A percentile compares a stretch with the other conserved stretches of the same genome.
Evolutionary conservation across 768 basidiomycete genomes (phyloP).

Genomic region (Lentinula sp.): DNA sequence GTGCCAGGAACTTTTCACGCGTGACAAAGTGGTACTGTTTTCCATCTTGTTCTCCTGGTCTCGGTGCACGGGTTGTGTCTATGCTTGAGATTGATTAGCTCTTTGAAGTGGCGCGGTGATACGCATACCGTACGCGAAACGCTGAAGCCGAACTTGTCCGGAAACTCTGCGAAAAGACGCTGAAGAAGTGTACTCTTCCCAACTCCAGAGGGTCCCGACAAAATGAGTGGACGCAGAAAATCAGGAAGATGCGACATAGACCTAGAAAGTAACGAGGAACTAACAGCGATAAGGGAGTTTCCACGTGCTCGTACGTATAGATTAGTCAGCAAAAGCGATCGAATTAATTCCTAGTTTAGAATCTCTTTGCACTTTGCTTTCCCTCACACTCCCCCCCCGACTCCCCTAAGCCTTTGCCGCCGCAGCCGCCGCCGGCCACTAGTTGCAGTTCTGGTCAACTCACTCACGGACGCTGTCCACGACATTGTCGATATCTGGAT

Average conservation of each 20-base stretch:
- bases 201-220: conserved; percentile 90
- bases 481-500: not conserved
- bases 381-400: not conserved
- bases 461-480: not conserved
- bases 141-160: conserved; percentile 86
- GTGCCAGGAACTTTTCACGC: conserved; percentile 60
- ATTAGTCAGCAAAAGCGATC: not conserved
- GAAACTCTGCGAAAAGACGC: conserved; percentile 74
- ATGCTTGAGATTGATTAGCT: conserved; percentile 9
- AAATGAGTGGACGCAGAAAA: conserved; percentile 70
- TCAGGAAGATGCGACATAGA: conserved; percentile 21
- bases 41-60: conserved; percentile 78
- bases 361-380: not conserved
- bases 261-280: not conserved
- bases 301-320: not conserved
- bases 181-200: conserved; percentile 90
- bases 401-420: not conserved
- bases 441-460: conserved; percentile 7
- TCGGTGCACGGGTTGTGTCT: conserved; percentile 88
- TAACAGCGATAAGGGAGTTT: not conserved
- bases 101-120: not conserved
- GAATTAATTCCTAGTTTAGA: not conserved
- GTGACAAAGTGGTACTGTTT: conserved; percentile 84
- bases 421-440: conserved; percentile 3
- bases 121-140: conserved; percentile 68